A percentile compares a stretch with the other conserved stretches of the same genome.
Evolutionary conservation across 441 rosid genomes (phyloP).

Genomic region (Syzygium malaccense): DNA sequence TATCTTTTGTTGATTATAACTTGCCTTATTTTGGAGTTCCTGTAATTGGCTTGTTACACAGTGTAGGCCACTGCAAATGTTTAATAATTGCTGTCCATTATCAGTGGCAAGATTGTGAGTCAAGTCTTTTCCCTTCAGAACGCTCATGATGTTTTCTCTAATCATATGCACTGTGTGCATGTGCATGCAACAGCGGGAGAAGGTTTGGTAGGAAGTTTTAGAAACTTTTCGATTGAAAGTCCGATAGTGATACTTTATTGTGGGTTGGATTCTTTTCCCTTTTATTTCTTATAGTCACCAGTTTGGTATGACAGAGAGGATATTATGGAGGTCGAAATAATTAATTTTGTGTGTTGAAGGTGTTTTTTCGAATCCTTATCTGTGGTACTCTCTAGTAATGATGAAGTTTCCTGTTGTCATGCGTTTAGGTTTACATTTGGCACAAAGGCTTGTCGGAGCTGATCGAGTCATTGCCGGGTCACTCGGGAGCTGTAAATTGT

Average conservation of each 20-base stretch:
- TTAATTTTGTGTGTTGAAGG: background rate
- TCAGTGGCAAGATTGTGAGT: background rate
- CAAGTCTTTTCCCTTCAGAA: background rate
- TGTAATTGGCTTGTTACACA: background rate
- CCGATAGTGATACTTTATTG: background rate
- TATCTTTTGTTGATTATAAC: background rate
- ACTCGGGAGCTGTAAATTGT: conserved; percentile 68
- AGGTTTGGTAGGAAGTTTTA: background rate
- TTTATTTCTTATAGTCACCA: background rate
- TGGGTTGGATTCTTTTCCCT: background rate
- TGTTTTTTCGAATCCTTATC: background rate
- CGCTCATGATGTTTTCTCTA: background rate
- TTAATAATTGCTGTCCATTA: background rate
- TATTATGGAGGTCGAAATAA: background rate
- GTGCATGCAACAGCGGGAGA: background rate
- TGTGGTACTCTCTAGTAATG: background rate
- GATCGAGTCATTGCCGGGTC: conserved; percentile 43
- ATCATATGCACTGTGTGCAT: background rate
- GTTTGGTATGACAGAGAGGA: background rate
- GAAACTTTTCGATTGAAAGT: background rate
- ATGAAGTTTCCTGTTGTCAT: background rate
- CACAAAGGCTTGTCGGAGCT: conserved; percentile 44
- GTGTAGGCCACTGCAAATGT: background rate
- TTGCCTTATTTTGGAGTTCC: background rate
- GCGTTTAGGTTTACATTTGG: conserved; percentile 63